These are phyloP conservation scores for Tricladium varicosporioides DNA, from an alignment of 2,329 filamentous ascomycete genomes.

Conservation along the genomic window DNA sequence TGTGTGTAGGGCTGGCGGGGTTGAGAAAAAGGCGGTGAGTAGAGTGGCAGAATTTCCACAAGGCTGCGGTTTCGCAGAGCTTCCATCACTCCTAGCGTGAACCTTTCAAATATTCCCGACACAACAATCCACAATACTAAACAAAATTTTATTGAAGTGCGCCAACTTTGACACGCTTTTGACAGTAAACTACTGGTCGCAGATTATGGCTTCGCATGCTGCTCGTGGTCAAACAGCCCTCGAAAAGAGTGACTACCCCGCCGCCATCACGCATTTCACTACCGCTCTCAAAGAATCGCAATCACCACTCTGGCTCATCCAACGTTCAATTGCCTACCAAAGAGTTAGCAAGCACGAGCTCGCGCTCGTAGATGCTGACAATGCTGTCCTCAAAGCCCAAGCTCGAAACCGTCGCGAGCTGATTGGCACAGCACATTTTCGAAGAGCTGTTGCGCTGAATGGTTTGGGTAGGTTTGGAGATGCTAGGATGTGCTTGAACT, in stretches of 20 bases:
- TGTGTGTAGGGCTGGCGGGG: no score
- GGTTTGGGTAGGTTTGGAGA: conserved; percentile 71
- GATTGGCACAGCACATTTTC: conserved; percentile 78
- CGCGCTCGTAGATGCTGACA: conserved; percentile 69
- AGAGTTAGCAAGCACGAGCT: conserved; percentile 58
- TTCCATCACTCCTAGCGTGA: neutral
- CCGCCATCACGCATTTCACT: conserved; percentile 68
- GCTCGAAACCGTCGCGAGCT: conserved; percentile 71
- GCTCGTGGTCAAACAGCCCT: conserved; percentile 59
- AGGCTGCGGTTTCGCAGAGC: conserved; percentile 1
- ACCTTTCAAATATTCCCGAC: neutral
- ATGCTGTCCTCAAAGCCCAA: conserved; percentile 58
- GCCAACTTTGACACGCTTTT: no score
- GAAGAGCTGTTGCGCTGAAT: conserved; percentile 72
- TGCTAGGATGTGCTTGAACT: conserved; percentile 67
- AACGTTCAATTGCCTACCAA: conserved; percentile 76
- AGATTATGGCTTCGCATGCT: conserved; percentile 48
- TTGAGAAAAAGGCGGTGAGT: neutral
- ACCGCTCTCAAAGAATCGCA: conserved; percentile 66
- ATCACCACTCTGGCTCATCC: conserved; percentile 78
- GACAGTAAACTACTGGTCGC: neutral
- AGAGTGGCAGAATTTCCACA: neutral
- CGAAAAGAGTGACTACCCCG: conserved; percentile 58
- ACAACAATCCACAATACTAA: neutral
- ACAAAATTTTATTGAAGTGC: neutral